Percentiles rank a stretch among this genome's conserved stretches.
Conservation (phyloP, 441 rosid species). For the Corymbia citriodora region DNA sequence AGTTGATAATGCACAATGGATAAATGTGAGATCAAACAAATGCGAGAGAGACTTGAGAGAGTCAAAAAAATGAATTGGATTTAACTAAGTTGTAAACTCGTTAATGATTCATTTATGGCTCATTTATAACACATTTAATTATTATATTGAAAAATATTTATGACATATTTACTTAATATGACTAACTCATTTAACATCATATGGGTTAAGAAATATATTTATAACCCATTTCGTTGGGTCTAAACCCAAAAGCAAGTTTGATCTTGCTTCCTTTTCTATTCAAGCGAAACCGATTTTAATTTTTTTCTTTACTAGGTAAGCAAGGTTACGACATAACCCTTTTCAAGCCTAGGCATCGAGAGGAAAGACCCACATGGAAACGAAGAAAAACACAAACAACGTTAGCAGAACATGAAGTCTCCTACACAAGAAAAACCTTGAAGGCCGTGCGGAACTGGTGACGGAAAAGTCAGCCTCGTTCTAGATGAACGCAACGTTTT, state of each 20-base stretch:
- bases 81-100: too few relatives aligned
- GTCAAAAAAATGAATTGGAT: too few relatives aligned
- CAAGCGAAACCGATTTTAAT: background rate
- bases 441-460: background rate
- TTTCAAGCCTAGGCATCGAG: background rate
- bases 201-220: too few relatives aligned
- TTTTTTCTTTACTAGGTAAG: background rate
- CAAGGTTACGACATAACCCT: background rate
- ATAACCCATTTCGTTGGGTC: too few relatives aligned
- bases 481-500: background rate
- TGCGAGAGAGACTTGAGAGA: too few relatives aligned
- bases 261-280: background rate
- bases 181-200: too few relatives aligned
- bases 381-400: background rate
- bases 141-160: too few relatives aligned
- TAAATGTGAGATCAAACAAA: too few relatives aligned
- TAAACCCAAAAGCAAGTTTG: background rate
- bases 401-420: background rate
- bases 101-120: too few relatives aligned
- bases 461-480: background rate
- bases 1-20: too few relatives aligned
- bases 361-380: background rate
- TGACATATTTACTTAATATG: too few relatives aligned
- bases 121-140: too few relatives aligned
- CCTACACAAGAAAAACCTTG: background rate